Conservation (phyloP, 352 stramenopile species). For the Detonula confervacea region DNA sequence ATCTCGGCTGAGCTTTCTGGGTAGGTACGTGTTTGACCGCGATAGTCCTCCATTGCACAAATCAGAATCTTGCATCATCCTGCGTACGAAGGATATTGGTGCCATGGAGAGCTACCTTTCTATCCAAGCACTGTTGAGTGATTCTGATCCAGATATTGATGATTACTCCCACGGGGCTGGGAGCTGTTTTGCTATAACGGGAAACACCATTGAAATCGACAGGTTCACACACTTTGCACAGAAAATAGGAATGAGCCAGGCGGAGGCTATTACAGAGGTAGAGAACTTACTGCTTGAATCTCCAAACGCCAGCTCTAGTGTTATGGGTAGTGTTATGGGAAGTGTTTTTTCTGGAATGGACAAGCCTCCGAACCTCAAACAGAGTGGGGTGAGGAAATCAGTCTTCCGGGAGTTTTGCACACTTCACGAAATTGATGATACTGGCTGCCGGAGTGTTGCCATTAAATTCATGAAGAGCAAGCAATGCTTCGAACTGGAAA, state of each 20-base stretch:
- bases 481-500: conserved; percentile 42
- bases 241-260: conserved; percentile 37
- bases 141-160: conserved; percentile 50
- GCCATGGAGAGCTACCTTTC: conserved; percentile 48
- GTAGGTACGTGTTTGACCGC: conserved; percentile 45
- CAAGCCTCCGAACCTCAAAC: conserved; percentile 24
- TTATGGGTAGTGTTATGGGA: too few relatives aligned
- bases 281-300: conserved; percentile 39
- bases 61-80: conserved; percentile 47
- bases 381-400: conserved; percentile 38
- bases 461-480: conserved; percentile 57
- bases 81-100: conserved; percentile 56
- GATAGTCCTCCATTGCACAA: conserved; percentile 33
- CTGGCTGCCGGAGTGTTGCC: conserved; percentile 29
- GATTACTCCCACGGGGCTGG: conserved; percentile 46
- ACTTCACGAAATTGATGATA: conserved; percentile 37
- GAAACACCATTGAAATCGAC: conserved; percentile 28
- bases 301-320: not conserved
- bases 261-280: conserved; percentile 23
- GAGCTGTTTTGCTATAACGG: conserved; percentile 29
- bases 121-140: conserved; percentile 34
- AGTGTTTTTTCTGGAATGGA: not conserved
- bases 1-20: conserved; percentile 50
- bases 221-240: conserved; percentile 30
- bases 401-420: conserved; percentile 50